Conservation (phyloP, 2,329 filamentous ascomycete genomes). For the Chrysoporthe cubensis region DNA sequence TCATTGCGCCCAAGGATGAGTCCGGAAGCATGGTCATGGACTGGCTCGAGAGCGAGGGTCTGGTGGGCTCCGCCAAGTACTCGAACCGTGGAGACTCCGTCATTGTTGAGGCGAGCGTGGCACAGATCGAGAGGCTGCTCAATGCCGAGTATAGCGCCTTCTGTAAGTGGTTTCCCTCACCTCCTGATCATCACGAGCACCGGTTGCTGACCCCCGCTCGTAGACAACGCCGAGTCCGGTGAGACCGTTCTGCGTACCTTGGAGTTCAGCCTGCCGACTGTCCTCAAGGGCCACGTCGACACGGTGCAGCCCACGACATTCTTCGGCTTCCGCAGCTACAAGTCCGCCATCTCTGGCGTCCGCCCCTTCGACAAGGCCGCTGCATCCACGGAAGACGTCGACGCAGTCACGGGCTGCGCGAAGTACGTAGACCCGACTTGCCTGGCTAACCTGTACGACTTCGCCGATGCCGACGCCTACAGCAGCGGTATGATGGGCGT, state of each 20-base stretch:
- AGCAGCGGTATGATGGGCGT: constrained; percentile 21
- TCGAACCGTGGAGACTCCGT: constrained; percentile 44
- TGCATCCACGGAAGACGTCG: neutral
- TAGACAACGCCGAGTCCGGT: constrained; percentile 31
- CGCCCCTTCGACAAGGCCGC: constrained; percentile 13
- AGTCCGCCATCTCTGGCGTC: constrained; percentile 15
- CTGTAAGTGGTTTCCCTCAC: constrained; percentile 36
- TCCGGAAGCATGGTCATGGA: constrained; percentile 31
- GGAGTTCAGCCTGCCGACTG: constrained; percentile 24
- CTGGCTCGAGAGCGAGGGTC: constrained; percentile 32
- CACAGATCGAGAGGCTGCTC: constrained; percentile 45
- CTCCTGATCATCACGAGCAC: constrained; percentile 28
- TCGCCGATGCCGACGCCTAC: constrained; percentile 44
- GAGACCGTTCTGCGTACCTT: constrained; percentile 28
- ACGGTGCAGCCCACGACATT: constrained; percentile 29
- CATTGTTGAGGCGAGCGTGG: constrained; percentile 41
- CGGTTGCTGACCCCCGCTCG: constrained; percentile 29
- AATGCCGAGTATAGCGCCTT: constrained; percentile 35
- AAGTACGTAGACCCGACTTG: constrained; percentile 46
- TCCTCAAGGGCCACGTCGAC: constrained; percentile 22
- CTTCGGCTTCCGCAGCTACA: constrained; percentile 28
- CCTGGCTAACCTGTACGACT: constrained; percentile 51
- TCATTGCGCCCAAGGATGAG: constrained; percentile 32
- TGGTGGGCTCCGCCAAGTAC: constrained; percentile 33
- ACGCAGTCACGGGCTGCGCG: constrained; percentile 33